Evolutionary conservation across 805 yeast genomes (phyloP), one percentile per base, ranked within the genome.

Genomic region (Barnettozyma wickerhamii): DNA sequence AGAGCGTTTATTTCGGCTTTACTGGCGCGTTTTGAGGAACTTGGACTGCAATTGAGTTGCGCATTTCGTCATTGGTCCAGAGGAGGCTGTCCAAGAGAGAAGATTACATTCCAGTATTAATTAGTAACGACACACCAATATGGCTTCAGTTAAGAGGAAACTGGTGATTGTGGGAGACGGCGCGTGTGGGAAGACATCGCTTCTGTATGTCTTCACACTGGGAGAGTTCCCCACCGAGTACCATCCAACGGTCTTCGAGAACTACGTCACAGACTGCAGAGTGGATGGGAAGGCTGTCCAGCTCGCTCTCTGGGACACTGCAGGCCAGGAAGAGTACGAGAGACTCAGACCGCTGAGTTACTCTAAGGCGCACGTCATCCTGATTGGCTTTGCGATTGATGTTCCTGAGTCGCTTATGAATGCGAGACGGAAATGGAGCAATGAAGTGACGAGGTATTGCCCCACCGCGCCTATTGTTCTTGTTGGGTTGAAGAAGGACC

Each of bases 311-410:
- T 89, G 97, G 96, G 97, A 89, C 59, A 89, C 96, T 1, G 96
- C 97, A 4, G 97, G 97, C 3, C 96, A 89, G 64, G 97, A 89
- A 65, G 97, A 89, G 63, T 89, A 89, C 59, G 96, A 89, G 51
- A 68, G 96, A 44, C 67, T 90, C 43, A 75, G 96, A 46, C 96
- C 96, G 1, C 67, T 90, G 49, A 84, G 95, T 18, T 90, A 90
- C 56, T 77, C 90, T 10, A 83, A 86, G 53, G 95, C 96, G 2
- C 85, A 90, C 60, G 84, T 86, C 41, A 82, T 90, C 38, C 65
- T 89, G 40, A 82, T 89, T 40, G 96, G 91, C 0, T 90, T 85
- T 64, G 87, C 96, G 0, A 68, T 89, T 15, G 86, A 90, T 59
- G 80, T 78, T 20, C 89, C 87, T 1, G 96, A 90, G 52, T 85